Evolutionary conservation across 768 basidiomycete genomes (phyloP), one percentile per base, ranked within the genome.

Genomic region (Agaricus sinodeliciosus): DNA sequence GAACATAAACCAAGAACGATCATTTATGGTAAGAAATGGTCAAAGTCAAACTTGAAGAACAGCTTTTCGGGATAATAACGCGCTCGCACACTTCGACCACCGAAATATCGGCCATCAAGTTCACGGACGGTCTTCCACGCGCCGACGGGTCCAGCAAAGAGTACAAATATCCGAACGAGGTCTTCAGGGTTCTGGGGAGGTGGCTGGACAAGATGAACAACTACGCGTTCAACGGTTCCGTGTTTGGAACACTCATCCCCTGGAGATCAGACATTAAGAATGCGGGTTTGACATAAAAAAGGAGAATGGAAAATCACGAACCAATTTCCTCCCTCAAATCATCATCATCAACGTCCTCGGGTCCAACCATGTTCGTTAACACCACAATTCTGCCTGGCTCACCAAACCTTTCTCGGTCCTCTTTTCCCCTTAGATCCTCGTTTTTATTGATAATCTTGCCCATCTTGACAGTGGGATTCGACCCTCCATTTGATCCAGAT

Each of bases 111-210:
- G 18, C 93, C 95, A 60, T 98, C 92, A 48, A 97, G 75, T 65
- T 95, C 93, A 44, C 92, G 81, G 2, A 94, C 90, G 0, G 92
- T 94, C 68, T 92, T 91, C 94, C 94, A 98, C 5, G 94, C 95
- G 9, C 92, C 95, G 0, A 80, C 94, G 4, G 90, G 90, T 1
- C 94, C 95, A 0, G 84, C 83, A 62, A 95, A 98, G 48, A 89
- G 71, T 13, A 97, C 87, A 63, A 96, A 98, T 49, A 97, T 85
- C 48, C 94, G 84, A 3, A 96, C 87, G 1, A 85, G 83, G n/a
- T 92, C 87, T n/a, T 84, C 83, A 2, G 81, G 74, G 44, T 85
- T 75, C 2, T 67, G 57, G 0, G 90, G 80, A 1, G 78, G 71
- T 2, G 91, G 90, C 39, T 84, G 73, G 42, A 88, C 79, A 36